Evolutionary conservation across 2,329 filamentous ascomycete genomes (phyloP).

Genomic region (Cladosporium phlei): DNA sequence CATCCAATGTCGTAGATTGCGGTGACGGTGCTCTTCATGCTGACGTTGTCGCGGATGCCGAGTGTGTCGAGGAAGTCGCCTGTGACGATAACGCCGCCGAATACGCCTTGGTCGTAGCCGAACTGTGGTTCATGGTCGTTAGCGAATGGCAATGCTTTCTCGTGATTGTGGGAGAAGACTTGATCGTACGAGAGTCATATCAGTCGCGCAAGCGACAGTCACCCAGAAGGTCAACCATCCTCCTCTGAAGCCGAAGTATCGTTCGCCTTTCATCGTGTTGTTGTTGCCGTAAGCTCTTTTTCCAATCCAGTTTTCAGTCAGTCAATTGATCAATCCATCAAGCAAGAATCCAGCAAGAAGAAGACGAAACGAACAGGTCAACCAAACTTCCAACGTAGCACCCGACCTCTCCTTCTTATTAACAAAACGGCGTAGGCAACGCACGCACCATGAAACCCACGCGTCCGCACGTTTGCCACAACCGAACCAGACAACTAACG

Average conservation of each 20-base stretch:
- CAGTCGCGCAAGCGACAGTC: slow-evolving; percentile 41
- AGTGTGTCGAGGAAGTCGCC: slow-evolving; percentile 49
- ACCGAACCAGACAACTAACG: too few species aligned
- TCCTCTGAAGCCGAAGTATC: slow-evolving; percentile 52
- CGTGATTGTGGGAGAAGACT: too few species aligned
- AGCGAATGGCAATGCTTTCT: background rate
- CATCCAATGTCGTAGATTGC: slow-evolving; percentile 58
- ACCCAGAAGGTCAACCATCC: slow-evolving; percentile 55
- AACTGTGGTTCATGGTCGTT: slow-evolving; percentile 30
- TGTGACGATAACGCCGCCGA: slow-evolving; percentile 53
- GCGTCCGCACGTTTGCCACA: too few species aligned
- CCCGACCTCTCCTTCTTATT: too few species aligned
- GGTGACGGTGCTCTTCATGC: slow-evolving; percentile 36
- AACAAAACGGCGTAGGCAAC: too few species aligned
- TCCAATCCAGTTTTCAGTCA: too few species aligned
- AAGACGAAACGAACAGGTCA: too few species aligned
- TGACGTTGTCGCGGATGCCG: slow-evolving; percentile 39
- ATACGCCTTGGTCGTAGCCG: slow-evolving; percentile 46
- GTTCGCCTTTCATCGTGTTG: slow-evolving; percentile 27
- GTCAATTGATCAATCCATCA: too few species aligned
- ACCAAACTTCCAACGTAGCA: too few species aligned
- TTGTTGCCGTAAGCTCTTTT: too few species aligned
- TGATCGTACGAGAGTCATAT: slow-evolving; percentile 44
- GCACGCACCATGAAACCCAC: too few species aligned
- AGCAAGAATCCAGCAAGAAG: too few species aligned